phyloP scores from a whole-genome alignment of 1,139 yeast genomes.

The Blastobotrys elegans region DNA sequence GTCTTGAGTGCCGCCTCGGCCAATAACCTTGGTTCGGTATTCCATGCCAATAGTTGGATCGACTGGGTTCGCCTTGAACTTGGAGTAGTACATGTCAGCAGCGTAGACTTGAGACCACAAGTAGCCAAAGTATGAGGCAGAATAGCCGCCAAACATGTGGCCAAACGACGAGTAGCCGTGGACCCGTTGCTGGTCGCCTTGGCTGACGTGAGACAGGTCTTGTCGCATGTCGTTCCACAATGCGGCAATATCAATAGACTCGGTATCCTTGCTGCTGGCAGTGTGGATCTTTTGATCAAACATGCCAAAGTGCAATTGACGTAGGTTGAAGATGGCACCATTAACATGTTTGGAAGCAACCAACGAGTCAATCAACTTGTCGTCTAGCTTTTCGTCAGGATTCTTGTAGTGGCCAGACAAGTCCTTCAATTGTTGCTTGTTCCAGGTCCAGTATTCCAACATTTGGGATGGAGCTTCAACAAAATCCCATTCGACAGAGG shows the following conservation, averaged over 20 bases:
- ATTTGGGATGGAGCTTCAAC: constrained; percentile 89
- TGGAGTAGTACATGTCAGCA: constrained; percentile 72
- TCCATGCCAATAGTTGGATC: constrained; percentile 54
- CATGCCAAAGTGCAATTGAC: constrained; percentile 73
- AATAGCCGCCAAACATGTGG: constrained; percentile 81
- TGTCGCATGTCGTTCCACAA: constrained; percentile 63
- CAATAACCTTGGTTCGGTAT: constrained; percentile 66
- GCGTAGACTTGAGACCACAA: constrained; percentile 84
- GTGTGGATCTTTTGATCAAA: constrained; percentile 74
- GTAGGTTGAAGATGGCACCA: constrained; percentile 62
- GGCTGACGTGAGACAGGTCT: constrained; percentile 52
- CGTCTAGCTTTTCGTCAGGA: constrained; percentile 54
- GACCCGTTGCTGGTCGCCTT: constrained; percentile 47
- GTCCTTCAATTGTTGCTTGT: constrained; percentile 50
- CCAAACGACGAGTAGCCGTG: constrained; percentile 76
- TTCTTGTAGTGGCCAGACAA: constrained; percentile 61
- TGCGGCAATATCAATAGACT: constrained; percentile 43
- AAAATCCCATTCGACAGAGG: constrained; percentile 74
- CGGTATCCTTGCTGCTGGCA: constrained; percentile 39
- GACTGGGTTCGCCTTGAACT: constrained; percentile 65
- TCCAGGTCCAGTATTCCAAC: constrained; percentile 89
- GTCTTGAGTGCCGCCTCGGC: constrained; percentile 69
- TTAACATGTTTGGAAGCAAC: constrained; percentile 68
- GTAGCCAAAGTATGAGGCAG: constrained; percentile 83
- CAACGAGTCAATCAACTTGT: constrained; percentile 55